Percentiles rank a stretch among this genome's conserved stretches.
phyloP scores from a whole-genome alignment of 2,329 filamentous ascomycete species.

The Claviceps monticola region DNA sequence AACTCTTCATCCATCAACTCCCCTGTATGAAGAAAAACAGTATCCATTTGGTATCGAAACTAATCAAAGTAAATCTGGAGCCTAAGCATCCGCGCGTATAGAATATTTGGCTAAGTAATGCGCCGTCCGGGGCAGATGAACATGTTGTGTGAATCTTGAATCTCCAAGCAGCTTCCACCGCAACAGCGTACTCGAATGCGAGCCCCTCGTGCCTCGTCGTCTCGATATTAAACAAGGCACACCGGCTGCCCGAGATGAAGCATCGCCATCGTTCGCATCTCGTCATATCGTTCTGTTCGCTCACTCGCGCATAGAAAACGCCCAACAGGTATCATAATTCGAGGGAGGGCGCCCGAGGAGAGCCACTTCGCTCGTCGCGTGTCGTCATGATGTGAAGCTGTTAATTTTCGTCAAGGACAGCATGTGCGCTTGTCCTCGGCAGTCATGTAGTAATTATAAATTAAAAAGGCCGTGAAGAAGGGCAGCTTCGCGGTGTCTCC shows the following conservation, averaged over 20 bases:
- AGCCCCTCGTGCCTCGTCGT: background rate
- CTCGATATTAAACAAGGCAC: background rate
- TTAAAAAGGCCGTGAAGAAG: background rate
- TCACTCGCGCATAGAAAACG: slow-evolving; percentile 3
- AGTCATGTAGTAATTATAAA: slow-evolving; percentile 4
- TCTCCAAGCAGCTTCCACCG: slow-evolving; percentile 2
- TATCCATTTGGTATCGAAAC: slow-evolving; percentile 13
- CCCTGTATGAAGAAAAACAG: background rate
- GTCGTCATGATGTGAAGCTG: slow-evolving; percentile 6
- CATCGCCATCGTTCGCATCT: slow-evolving; percentile 7
- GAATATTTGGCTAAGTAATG: slow-evolving; percentile 7
- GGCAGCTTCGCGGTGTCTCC: background rate
- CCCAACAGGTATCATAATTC: background rate
- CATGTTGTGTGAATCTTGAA: slow-evolving; percentile 9
- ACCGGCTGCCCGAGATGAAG: background rate
- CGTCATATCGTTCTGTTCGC: slow-evolving; percentile 4
- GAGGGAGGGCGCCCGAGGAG: background rate
- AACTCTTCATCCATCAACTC: no score
- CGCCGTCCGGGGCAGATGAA: slow-evolving; percentile 4
- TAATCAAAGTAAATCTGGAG: slow-evolving; percentile 12
- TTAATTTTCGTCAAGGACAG: slow-evolving; percentile 3
- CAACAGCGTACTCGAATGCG: background rate
- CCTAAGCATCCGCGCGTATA: slow-evolving; percentile 6
- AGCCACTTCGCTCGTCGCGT: slow-evolving; percentile 1
- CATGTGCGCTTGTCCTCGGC: slow-evolving; percentile 9